phyloP scores from a whole-genome alignment of 1,284 basidiomycete genomes.

The Apiotrichum montevideense region DNA sequence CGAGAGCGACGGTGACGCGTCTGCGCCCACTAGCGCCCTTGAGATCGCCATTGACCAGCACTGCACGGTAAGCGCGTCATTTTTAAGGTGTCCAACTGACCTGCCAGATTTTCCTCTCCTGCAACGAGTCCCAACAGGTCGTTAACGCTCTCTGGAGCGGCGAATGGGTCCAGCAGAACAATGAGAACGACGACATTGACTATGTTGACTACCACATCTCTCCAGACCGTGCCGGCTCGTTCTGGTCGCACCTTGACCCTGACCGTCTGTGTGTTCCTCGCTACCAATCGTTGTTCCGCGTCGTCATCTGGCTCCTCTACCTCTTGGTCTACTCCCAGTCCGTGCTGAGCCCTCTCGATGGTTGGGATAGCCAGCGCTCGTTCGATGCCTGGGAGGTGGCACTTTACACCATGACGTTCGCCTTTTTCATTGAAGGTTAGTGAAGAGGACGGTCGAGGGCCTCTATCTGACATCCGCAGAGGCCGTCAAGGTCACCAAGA shows the following conservation, averaged over 20 bases:
- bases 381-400: constrained; percentile 71
- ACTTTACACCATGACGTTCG: constrained; percentile 67
- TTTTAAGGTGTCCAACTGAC: not conserved
- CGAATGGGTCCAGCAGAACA: constrained; percentile 61
- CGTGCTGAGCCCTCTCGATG: constrained; percentile 51
- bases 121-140: constrained; percentile 71
- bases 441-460: constrained; percentile 22
- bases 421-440: constrained; percentile 79
- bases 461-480: constrained; percentile 17
- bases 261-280: constrained; percentile 78
- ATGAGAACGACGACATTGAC: constrained; percentile 48
- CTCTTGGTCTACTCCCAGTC: constrained; percentile 79
- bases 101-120: constrained; percentile 73
- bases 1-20: constrained; percentile 69
- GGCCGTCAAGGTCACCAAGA: constrained; percentile 54
- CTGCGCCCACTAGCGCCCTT: constrained; percentile 66
- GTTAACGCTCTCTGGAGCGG: constrained; percentile 64
- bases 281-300: constrained; percentile 50
- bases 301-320: constrained; percentile 76
- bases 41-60: constrained; percentile 77
- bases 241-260: constrained; percentile 68
- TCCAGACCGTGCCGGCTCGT: constrained; percentile 46
- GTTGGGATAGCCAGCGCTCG: constrained; percentile 38
- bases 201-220: constrained; percentile 43
- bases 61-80: constrained; percentile 34